Evolutionary conservation across 768 basidiomycete species (phyloP), one percentile per base, ranked within the genome.

Genomic region (Collybia sordida): DNA sequence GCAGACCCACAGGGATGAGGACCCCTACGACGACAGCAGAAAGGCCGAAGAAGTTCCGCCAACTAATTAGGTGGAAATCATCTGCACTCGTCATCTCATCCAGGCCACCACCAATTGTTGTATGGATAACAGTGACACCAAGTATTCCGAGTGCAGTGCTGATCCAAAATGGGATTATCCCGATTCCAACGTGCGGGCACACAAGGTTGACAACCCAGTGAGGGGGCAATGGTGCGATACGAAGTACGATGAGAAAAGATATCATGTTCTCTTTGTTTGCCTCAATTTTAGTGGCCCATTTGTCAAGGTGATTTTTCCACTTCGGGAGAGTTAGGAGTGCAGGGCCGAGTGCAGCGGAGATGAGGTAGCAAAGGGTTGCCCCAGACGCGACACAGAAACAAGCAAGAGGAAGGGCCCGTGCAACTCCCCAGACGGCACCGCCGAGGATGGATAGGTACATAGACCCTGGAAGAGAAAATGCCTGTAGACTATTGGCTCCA

Each of bases 391-490:
- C 90, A 66, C 93, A 96, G 56, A 86, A 80, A 59, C 95, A 98
- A 8, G 89, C 89, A n/a, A 98, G 79, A 4, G 90, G 88, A 4
- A 98, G 77, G 0, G 95, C 95, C 9, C 84, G 71, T 2, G 90
- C 70, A 23, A 96, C 86, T 34, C 95, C 95, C 86, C 93, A 98
- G 3, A 97, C 89, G 0, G 96, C 96, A 27, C 96, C 96, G 17
- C 90, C 94, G 11, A 98, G 83, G 60, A 98, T 97, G 46, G 93
- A 93, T 42, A 98, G 82, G 64, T 98, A 98, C 94, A 98, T 96
- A 37, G 93, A 96, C 1, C 95, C 95, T 0, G 96, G 95, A 12
- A 98, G 79, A 6, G 94, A 95, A 70, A 98, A 98, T 0, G 93
- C 93, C 75, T 98, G 95, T 6, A 98, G 77, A 70, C 94, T 96